Evolutionary conservation across 352 stramenopile genomes (phyloP), one percentile per base, ranked within the genome.

Genomic region (Pythium folliculosum): DNA sequence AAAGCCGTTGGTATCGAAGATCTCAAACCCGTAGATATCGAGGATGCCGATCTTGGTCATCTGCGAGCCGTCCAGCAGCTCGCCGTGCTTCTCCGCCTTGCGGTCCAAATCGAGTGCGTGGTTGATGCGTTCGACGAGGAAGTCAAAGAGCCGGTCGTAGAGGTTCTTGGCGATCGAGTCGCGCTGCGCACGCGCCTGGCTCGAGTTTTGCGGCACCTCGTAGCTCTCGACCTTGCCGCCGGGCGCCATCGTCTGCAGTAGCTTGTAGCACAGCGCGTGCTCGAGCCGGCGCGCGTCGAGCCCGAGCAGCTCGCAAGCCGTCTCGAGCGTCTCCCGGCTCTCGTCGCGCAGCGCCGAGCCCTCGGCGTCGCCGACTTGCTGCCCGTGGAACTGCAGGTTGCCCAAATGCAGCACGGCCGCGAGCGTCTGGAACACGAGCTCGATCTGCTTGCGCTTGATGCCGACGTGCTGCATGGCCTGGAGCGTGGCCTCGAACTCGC

Each of bases 11-110:
- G 89, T 89, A 54, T 97, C 80, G 62, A 98, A 98, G 22, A 91
- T 91, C 72, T 99, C 96, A 81, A 99, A 99, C 1, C 96, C 95
- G 71, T 98, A 99, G 63, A 99, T 98, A 70, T 99, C 96, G 40
- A 98, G 77, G 35, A 99, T 96, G 52, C 94, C 92, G 70, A 98
- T 89, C 57, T 73, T 95, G 19, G 78, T 86, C 80, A 93, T 89
- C 19, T 88, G 68, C 69, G 89, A 52, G 65, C 89, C 84, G 40
- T 92, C 81, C 49, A 93, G 52, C 9, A 89, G 78, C 63, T 96
- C 82, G 35, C 85, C 84, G 53, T 87, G 82, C 48, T 92, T 91
- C 56, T 93, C 84, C 1, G 82, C 83, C 45, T 91, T 90, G 61
- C 91, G 90, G 48, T 95, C 84, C 60, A 95, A 79, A 65, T 95